Conservation (phyloP, 2,329 filamentous ascomycete species). For the Pyrenophora seminiperda region DNA sequence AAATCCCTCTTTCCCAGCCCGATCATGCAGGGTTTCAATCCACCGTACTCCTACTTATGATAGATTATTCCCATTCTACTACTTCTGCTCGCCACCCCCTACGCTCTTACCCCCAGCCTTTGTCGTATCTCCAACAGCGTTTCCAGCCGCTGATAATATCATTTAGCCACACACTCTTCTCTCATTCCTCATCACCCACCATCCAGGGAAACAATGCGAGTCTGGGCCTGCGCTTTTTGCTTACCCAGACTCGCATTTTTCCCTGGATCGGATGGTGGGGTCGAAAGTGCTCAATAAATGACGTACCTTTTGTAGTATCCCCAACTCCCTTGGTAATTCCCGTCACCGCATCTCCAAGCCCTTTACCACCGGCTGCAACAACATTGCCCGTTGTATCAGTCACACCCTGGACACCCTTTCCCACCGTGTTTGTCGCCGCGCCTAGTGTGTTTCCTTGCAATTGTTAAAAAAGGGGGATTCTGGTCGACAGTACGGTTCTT, state of each 20-base stretch:
- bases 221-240: too few species aligned
- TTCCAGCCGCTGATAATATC: constrained; percentile 31
- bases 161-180: constrained; percentile 13
- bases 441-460: constrained; percentile 44
- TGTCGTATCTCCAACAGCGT: constrained; percentile 36
- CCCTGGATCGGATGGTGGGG: too few species aligned
- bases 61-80: not conserved
- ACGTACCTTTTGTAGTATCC: constrained; percentile 44
- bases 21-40: too few species aligned
- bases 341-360: constrained; percentile 43
- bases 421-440: constrained; percentile 41
- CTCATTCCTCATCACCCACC: too few species aligned
- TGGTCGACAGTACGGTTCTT: too few species aligned
- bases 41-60: too few species aligned
- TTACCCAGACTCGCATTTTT: not conserved
- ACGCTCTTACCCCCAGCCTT: constrained; percentile 32
- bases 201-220: too few species aligned
- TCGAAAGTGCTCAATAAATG: too few species aligned
- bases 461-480: too few species aligned
- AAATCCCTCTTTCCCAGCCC: too few species aligned
- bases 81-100: constrained; percentile 21
- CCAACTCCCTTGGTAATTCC: constrained; percentile 43
- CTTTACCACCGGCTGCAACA: constrained; percentile 41
- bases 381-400: constrained; percentile 41
- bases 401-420: constrained; percentile 40